Evolutionary conservation across 345 rosid genomes (phyloP).

Genomic region (Syzygium aqueum): DNA sequence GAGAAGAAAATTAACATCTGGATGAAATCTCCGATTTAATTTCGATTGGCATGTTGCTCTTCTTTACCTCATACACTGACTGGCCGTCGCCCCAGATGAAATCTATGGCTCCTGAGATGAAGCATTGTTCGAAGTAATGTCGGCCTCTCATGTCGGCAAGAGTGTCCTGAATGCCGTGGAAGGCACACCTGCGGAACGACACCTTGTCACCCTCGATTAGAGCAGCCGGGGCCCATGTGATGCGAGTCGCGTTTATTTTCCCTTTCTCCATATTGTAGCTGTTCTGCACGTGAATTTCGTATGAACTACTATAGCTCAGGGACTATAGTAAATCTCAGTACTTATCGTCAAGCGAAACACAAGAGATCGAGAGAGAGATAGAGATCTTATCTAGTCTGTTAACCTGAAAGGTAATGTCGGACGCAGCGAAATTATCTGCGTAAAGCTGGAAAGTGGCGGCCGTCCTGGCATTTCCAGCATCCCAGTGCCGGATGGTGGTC

Average conservation of each 20-base stretch:
- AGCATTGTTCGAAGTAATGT: background rate
- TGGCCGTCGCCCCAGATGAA: constrained; percentile 6
- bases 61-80: constrained; percentile 1
- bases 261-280: background rate
- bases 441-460: background rate
- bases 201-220: background rate
- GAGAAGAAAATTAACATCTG: background rate
- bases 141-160: background rate
- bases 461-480: background rate
- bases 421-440: background rate
- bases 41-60: background rate
- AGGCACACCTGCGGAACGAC: background rate
- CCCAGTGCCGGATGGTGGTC: background rate
- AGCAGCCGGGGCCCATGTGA: background rate
- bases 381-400: background rate
- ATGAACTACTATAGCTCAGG: background rate
- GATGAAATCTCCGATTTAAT: background rate
- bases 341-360: background rate
- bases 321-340: background rate
- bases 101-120: constrained; percentile 3
- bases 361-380: background rate
- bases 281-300: background rate
- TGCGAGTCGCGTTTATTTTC: too few species aligned
- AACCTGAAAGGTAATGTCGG: background rate
- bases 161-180: constrained; percentile 5